These are phyloP conservation scores for Agaricus sinodeliciosus DNA, from an alignment of 768 basidiomycete genomes.

Conservation along the genomic window DNA sequence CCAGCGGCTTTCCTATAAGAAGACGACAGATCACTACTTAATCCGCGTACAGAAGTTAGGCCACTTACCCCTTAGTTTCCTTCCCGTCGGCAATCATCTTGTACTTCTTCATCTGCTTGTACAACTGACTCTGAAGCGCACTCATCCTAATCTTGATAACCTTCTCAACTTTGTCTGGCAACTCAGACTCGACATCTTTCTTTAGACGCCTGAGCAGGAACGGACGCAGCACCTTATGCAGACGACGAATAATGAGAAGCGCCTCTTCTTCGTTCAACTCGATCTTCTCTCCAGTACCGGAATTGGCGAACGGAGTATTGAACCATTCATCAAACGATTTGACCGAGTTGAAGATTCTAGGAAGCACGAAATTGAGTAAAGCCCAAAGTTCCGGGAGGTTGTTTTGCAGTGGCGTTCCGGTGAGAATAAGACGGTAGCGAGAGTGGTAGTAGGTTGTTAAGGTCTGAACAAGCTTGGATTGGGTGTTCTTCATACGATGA, in stretches of 20 bases:
- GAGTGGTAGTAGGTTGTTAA: conserved; percentile 91
- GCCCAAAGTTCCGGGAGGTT: conserved; percentile 96
- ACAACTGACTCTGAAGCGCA: conserved; percentile 83
- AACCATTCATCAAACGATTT: conserved; percentile 99
- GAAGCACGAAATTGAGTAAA: conserved; percentile 89
- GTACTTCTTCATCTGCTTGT: conserved; percentile 97
- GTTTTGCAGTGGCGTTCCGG: conserved; percentile 94
- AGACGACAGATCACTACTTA: conserved; percentile 2
- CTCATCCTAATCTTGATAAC: conserved; percentile 96
- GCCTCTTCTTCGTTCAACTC: conserved; percentile 99
- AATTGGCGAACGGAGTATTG: conserved; percentile 98
- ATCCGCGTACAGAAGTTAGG: not conserved
- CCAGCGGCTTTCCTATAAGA: conserved; percentile 56
- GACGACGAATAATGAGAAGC: conserved; percentile 89
- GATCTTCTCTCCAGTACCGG: conserved; percentile 97
- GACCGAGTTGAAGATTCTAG: conserved; percentile 97
- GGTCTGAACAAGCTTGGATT: conserved; percentile 82
- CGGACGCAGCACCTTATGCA: conserved; percentile 93
- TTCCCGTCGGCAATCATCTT: conserved; percentile 92
- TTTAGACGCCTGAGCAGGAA: conserved; percentile 91
- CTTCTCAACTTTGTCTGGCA: conserved; percentile 97
- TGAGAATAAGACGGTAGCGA: conserved; percentile 88
- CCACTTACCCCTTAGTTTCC: conserved; percentile 63
- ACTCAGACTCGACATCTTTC: conserved; percentile 93
- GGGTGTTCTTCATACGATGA: conserved; percentile 97